phyloP scores from a whole-genome alignment of 805 yeast species.

The Saccharomycopsis fermentans region DNA sequence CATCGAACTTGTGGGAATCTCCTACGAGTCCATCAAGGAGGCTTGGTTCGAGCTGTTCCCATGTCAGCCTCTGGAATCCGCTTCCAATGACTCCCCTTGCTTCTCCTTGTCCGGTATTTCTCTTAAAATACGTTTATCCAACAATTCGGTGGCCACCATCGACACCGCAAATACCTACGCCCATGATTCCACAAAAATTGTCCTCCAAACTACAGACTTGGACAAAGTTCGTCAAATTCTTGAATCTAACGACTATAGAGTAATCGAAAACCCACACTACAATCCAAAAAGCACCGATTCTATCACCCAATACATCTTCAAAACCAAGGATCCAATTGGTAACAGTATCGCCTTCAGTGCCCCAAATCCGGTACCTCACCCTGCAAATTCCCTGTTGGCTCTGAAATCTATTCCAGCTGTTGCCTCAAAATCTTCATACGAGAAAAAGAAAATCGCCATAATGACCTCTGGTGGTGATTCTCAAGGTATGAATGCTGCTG shows the following conservation, averaged over 20 bases:
- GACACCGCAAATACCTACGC: slow-evolving; percentile 7
- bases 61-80: slow-evolving; percentile 21
- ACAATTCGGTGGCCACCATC: slow-evolving; percentile 2
- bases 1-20: slow-evolving; percentile 40
- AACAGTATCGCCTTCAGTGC: slow-evolving; percentile 46
- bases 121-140: slow-evolving; percentile 11
- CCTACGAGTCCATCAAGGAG: slow-evolving; percentile 58
- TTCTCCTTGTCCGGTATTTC: slow-evolving; percentile 3
- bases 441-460: slow-evolving; percentile 65
- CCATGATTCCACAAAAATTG: slow-evolving; percentile 10
- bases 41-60: slow-evolving; percentile 59
- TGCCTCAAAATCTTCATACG: neutral
- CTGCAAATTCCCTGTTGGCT: slow-evolving; percentile 21
- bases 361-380: slow-evolving; percentile 30
- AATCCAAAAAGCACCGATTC: neutral
- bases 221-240: slow-evolving; percentile 14
- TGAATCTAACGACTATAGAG: neutral
- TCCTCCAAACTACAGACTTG: slow-evolving; percentile 27
- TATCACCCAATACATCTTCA: slow-evolving; percentile 12
- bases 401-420: slow-evolving; percentile 9
- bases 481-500: slow-evolving; percentile 97
- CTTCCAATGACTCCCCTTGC: neutral
- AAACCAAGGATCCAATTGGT: slow-evolving; percentile 55
- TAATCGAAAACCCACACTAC: slow-evolving; percentile 7
- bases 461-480: slow-evolving; percentile 99